Base-by-base conservation (phyloP, 1,284 basidiomycete species). In the Macrocybe sp. region DNA sequence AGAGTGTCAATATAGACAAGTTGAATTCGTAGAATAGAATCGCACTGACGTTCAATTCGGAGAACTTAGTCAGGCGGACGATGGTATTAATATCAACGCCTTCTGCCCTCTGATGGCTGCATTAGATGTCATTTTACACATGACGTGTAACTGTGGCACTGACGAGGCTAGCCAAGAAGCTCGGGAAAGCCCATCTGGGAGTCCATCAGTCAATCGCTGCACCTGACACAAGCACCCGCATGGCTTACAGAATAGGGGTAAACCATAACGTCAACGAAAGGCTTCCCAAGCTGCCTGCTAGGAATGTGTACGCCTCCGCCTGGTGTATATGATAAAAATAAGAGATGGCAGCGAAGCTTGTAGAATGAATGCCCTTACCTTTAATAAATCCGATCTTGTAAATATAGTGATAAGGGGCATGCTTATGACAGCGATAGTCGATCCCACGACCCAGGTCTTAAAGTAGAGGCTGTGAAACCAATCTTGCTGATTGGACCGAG, bases 391-490 rank as follows among this genome's bases (percentile, higher is more conserved):
- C 0, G 59, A 39, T 32, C 82, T 74, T 0, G 81, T 83, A 47
- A 85, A 65, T 37, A 79, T 74, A 6, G 84, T 79, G 9, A 86
- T 70, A 31, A 83, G 60, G 0, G 87, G 88, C 76, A 90, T 79
- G 59, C 79, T 84, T 7, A 75, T 52, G 2, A 87, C 46, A 1
- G 83, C 83, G n/a, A 77, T 40, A 10, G 67, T 37, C 5, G 85
- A 85, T 7, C 87, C 87, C 30, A 73, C 54, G 8, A 76, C 64
- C 87, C 88, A 90, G 4, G 67, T 67, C 59, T 75, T 83, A 71
- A 88, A 90, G 55, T 87, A 87, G 31, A 67, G 51, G 55, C 78
- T 85, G n/a, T 67, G 66, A 67, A 90, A 89, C 87, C 87, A 90
- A 56, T 86, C 76, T 56, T 78, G 78, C 51, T 83, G 78, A 0